Conservation (phyloP, 2,329 filamentous ascomycete genomes). For the Ceratocystis albifundus region DNA sequence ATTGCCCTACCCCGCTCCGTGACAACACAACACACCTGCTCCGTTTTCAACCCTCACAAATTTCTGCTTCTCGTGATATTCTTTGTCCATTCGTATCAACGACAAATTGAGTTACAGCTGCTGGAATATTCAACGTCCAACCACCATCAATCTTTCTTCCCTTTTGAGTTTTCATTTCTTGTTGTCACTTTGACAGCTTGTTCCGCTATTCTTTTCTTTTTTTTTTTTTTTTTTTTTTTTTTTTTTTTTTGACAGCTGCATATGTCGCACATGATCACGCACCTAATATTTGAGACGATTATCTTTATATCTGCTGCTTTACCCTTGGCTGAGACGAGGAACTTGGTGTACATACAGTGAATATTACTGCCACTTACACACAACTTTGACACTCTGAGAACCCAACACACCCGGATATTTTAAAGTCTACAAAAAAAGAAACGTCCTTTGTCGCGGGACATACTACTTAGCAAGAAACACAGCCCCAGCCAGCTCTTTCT, state of each 20-base stretch:
- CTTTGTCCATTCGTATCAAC: neutral
- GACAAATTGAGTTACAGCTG: neutral
- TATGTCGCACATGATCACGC: neutral
- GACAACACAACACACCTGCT: neutral
- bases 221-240: neutral
- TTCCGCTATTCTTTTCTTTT: neutral
- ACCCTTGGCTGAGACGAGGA: neutral
- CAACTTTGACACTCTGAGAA: neutral
- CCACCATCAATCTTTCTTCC: neutral
- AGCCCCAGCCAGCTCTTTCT: too few relatives aligned
- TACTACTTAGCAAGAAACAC: too few relatives aligned
- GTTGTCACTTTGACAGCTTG: neutral
- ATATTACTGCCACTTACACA: neutral
- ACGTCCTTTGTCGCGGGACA: too few relatives aligned
- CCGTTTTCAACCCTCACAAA: neutral
- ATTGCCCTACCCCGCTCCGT: neutral
- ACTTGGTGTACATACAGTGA: neutral
- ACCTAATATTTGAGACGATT: neutral
- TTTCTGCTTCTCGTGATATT: neutral
- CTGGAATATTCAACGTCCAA: neutral
- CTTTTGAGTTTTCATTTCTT: neutral
- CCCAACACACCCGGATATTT: too few relatives aligned
- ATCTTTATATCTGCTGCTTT: neutral
- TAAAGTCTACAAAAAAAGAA: too few relatives aligned
- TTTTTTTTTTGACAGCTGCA: neutral